Conservation (phyloP, 257 asterid species). For the Plantago elongata region DNA sequence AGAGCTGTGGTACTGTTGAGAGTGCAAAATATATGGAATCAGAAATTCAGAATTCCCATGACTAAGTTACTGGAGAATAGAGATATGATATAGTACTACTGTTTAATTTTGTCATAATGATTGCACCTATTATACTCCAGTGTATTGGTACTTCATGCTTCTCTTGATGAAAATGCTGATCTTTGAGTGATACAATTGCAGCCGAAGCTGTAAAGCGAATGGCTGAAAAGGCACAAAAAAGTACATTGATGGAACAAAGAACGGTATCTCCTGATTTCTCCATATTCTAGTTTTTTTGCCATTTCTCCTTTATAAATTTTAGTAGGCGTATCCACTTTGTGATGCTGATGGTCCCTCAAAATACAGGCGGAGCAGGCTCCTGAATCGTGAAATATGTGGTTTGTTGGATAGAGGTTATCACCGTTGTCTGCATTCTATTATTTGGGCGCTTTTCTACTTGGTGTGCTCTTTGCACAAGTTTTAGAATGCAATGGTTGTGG, state of each 20-base stretch:
- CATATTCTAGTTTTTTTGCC: background rate
- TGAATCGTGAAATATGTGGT: background rate
- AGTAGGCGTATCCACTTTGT: background rate
- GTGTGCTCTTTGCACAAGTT: no score
- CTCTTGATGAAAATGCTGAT: background rate
- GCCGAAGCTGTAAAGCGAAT: conserved; percentile 46
- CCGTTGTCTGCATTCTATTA: background rate
- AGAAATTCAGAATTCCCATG: no score
- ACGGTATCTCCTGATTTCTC: conserved; percentile 35
- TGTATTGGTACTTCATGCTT: background rate
- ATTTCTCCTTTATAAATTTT: background rate
- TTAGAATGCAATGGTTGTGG: no score
- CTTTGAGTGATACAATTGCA: conserved; percentile 28
- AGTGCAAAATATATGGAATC: background rate
- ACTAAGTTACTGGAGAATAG: background rate
- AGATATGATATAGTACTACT: background rate
- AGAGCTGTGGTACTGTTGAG: no score
- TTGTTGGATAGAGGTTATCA: background rate
- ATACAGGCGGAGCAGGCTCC: background rate
- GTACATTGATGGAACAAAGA: conserved; percentile 22
- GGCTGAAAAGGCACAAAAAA: conserved; percentile 38
- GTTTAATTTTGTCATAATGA: background rate
- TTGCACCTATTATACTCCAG: no score
- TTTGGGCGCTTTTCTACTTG: background rate
- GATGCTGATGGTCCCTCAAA: background rate